These are phyloP conservation scores for Conticribra weissflogii DNA, from an alignment of 108 stramenopile species.

Conservation along the genomic window DNA sequence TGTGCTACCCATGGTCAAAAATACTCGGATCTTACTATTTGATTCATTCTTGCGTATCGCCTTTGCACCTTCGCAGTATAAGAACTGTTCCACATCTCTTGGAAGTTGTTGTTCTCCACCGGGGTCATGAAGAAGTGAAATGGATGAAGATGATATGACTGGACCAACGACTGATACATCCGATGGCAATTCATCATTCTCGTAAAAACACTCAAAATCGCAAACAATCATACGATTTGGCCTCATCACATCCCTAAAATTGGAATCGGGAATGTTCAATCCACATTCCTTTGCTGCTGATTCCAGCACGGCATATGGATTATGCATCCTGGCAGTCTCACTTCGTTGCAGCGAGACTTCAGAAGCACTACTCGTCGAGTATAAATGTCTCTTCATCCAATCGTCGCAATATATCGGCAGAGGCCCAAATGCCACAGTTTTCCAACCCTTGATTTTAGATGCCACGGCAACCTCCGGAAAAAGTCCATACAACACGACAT, in stretches of 20 bases:
- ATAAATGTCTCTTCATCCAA: constrained; percentile 17
- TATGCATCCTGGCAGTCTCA: not conserved
- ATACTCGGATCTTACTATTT: constrained; percentile 7
- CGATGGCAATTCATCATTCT: constrained; percentile 1
- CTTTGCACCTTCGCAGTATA: not conserved
- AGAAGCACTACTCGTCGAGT: too few species aligned
- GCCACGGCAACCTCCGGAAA: constrained; percentile 35
- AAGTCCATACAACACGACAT: constrained; percentile 27
- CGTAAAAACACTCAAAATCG: constrained; percentile 20
- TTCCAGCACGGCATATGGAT: constrained; percentile 29
- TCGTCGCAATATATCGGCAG: constrained; percentile 4
- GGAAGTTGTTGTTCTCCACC: too few species aligned
- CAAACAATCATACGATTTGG: constrained; percentile 20
- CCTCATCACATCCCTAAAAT: constrained; percentile 6
- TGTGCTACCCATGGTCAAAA: constrained; percentile 27
- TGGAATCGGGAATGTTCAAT: constrained; percentile 4
- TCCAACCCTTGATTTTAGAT: constrained; percentile 26
- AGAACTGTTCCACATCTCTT: constrained; percentile 10
- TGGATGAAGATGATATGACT: constrained; percentile 11
- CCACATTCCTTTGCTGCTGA: constrained; percentile 29
- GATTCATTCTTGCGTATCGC: not conserved
- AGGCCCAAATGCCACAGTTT: constrained; percentile 21
- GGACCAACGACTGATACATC: constrained; percentile 25
- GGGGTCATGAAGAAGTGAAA: too few species aligned
- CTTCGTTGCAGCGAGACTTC: too few species aligned